A percentile compares a stretch with the other conserved stretches of the same genome.
phyloP scores from a whole-genome alignment of 768 basidiomycete species.

The Lentinula sp. region DNA sequence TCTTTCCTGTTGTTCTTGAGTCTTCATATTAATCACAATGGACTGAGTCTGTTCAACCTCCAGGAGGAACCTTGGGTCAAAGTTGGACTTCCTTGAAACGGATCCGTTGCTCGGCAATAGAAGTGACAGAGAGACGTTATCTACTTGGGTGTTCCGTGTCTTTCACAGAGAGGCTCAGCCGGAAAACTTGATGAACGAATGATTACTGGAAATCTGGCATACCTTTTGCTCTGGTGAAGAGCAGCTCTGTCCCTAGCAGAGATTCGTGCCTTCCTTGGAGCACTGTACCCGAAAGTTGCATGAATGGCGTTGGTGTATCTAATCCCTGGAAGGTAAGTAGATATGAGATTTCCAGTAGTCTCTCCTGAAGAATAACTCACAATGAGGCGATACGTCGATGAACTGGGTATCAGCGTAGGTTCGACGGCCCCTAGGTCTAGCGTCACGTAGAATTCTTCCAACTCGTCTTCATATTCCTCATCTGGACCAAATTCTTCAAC shows the following conservation, averaged over 20 bases:
- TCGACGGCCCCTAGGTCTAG: constrained; percentile 70
- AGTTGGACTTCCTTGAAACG: constrained; percentile 38
- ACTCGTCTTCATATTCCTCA: constrained; percentile 55
- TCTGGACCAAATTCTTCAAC: constrained; percentile 66
- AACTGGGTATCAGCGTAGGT: constrained; percentile 69
- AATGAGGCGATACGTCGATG: constrained; percentile 65
- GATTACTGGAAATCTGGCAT: background rate
- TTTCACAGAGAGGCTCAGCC: constrained; percentile 7
- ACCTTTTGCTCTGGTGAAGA: constrained; percentile 71
- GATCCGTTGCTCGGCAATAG: constrained; percentile 63
- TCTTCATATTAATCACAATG: background rate
- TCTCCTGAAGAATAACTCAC: constrained; percentile 35
- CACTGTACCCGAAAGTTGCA: constrained; percentile 72
- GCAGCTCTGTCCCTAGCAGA: constrained; percentile 68
- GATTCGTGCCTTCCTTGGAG: constrained; percentile 64
- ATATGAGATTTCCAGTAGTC: too few relatives aligned
- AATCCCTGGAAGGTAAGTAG: constrained; percentile 44
- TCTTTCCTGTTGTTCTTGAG: background rate
- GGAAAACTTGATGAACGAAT: background rate
- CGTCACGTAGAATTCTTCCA: constrained; percentile 61
- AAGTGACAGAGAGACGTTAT: constrained; percentile 46
- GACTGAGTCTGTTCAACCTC: background rate
- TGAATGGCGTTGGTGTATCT: constrained; percentile 69
- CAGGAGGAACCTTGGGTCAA: constrained; percentile 10
- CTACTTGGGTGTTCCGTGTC: constrained; percentile 44